Base-by-base conservation (phyloP, 176 grass and related monocot genomes). In the Ensete ventricosum region DNA sequence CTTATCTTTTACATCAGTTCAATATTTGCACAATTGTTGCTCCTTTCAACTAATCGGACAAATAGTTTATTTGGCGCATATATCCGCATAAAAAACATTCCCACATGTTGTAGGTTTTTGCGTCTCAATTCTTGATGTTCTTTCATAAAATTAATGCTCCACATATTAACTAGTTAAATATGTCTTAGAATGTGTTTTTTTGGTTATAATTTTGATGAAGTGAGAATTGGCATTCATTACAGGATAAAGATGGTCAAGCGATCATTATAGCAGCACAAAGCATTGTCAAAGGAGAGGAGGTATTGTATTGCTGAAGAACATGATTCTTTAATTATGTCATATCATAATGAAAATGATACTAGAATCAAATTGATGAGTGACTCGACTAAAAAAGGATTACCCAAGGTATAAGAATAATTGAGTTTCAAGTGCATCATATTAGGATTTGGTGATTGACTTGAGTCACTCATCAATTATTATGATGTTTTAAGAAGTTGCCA, bases 231-330 rank as follows among this genome's bases (percentile, higher is more conserved):
- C 54, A 63, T 21, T 43, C n/a, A 24, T 76, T 82, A 54, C 84
- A 98, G 95, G 95, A 98, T 80, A 91, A 74, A 49, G 88, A 98
- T 55, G 90, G 90, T 1, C 77, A 82, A 43, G 90, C 88, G 0
- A 83, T 89, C 49, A 89, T 98, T 84, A 69, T 94, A 77, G 88
- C 90, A 78, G 80, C 74, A 16, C 59, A 67, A 62, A 76, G 81
- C 63, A 89, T 98, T 29, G 73, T 69, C 62, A 76, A 73, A 64
- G 86, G 81, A 12, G 95, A 98, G 14, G 95, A 98, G 95, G 95
- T 98, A 89, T 77, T 65, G 34, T 22, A 16, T 53, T 65, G 49
- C 12, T 8, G 26, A 67, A 67, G 64, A 67, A 26, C 13, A 16
- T 29, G 26, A 67, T 14, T 14, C 5, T 62, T 62, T 25, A 25